A percentile compares a stretch with the other conserved stretches of the same genome.
These are phyloP conservation scores for Agrocybe chaxingu DNA, from an alignment of 768 basidiomycete genomes.

Conservation along the genomic window DNA sequence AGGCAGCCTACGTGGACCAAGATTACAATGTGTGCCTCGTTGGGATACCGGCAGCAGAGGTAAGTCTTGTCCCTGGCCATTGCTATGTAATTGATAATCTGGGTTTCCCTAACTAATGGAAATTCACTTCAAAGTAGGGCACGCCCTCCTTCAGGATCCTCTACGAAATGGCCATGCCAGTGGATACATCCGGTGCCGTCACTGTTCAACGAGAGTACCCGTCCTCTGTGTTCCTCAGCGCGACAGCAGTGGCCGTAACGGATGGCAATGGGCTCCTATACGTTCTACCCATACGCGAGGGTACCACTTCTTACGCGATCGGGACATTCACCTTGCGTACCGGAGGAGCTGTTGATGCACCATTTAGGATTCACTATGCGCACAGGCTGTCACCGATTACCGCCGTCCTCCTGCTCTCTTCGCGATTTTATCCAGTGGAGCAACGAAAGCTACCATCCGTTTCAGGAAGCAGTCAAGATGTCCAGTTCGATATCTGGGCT, in stretches of 20 bases:
- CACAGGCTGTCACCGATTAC: slow-evolving; percentile 33
- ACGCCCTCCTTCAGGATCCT: slow-evolving; percentile 54
- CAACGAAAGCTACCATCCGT: slow-evolving; percentile 13
- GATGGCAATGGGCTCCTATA: slow-evolving; percentile 75
- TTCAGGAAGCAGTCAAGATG: slow-evolving; percentile 23
- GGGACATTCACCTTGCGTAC: slow-evolving; percentile 49
- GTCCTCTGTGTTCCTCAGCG: slow-evolving; percentile 55
- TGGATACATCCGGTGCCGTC: slow-evolving; percentile 36
- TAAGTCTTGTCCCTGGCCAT: slow-evolving; percentile 33
- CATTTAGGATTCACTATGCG: slow-evolving; percentile 42
- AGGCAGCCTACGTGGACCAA: slow-evolving; percentile 67
- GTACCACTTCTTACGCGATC: slow-evolving; percentile 40
- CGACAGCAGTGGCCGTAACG: slow-evolving; percentile 49
- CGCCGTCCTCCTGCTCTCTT: slow-evolving; percentile 55
- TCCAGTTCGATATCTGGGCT: slow-evolving; percentile 67
- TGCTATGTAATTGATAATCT: slow-evolving; percentile 7
- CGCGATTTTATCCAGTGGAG: slow-evolving; percentile 38
- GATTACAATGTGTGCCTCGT: slow-evolving; percentile 58
- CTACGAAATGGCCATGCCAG: slow-evolving; percentile 57
- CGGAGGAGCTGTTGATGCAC: slow-evolving; percentile 35
- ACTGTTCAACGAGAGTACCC: slow-evolving; percentile 68
- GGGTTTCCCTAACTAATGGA: slow-evolving; percentile 2
- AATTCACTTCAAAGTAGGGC: slow-evolving; percentile 40
- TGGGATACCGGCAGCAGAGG: slow-evolving; percentile 43
- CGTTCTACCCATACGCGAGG: slow-evolving; percentile 42